Evolutionary conservation across 1,284 basidiomycete species (phyloP).

Genomic region (Apiotrichum veenhuisii): DNA sequence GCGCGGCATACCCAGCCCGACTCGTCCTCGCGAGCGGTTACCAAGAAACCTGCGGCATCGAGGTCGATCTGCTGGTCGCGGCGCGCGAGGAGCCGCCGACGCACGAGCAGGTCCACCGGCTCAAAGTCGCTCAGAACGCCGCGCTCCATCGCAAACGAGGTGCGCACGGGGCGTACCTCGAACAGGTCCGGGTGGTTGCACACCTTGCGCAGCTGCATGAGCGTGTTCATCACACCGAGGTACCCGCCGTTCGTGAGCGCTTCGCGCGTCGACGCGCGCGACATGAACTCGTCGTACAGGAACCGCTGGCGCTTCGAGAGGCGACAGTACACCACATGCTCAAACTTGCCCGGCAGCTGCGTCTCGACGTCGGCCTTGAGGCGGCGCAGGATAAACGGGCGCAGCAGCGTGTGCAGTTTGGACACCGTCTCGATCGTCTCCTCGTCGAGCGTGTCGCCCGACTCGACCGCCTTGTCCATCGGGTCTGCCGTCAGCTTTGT

Average conservation of each 20-base stretch:
- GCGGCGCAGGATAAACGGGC: conserved; percentile 89
- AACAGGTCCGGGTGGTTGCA: conserved; percentile 96
- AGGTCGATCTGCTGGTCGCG: conserved; percentile 59
- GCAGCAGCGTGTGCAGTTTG: conserved; percentile 86
- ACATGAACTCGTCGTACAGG: conserved; percentile 98
- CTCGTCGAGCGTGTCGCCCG: conserved; percentile 71
- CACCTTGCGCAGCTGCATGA: conserved; percentile 94
- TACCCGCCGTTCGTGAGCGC: conserved; percentile 82
- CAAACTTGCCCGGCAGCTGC: conserved; percentile 90
- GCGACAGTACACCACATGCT: conserved; percentile 87
- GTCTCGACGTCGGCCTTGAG: conserved; percentile 95
- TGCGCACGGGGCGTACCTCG: conserved; percentile 88
- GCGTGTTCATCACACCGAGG: conserved; percentile 80
- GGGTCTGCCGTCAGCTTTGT: conserved; percentile 59
- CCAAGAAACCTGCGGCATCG: conserved; percentile 62
- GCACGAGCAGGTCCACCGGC: conserved; percentile 80
- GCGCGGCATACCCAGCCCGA: conserved; percentile 57
- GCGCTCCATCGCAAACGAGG: conserved; percentile 80
- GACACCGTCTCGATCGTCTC: conserved; percentile 81
- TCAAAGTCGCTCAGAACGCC: conserved; percentile 80
- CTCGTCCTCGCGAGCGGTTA: conserved; percentile 54
- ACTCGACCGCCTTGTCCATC: conserved; percentile 89
- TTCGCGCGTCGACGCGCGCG: conserved; percentile 78
- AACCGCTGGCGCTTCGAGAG: conserved; percentile 93
- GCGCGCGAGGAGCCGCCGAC: conserved; percentile 59